These are phyloP conservation scores for Backusella parvicylindrica DNA, from an alignment of 192 early-diverging fungal genomes.

Conservation along the genomic window DNA sequence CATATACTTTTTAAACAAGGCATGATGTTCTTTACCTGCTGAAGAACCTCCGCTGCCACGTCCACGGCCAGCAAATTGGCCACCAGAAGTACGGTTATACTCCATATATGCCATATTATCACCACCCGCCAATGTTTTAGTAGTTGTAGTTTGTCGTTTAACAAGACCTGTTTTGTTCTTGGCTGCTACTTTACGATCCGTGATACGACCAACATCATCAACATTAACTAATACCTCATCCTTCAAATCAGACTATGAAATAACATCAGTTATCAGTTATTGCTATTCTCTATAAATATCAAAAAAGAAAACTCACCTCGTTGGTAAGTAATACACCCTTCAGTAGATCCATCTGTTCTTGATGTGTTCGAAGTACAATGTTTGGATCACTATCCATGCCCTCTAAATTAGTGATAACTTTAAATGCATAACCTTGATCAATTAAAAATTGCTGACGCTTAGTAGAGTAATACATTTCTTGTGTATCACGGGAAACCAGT, in stretches of 20 bases:
- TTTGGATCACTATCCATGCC: constrained; percentile 81
- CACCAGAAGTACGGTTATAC: constrained; percentile 30
- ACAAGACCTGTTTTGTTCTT: constrained; percentile 36
- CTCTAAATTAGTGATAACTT: constrained; percentile 94
- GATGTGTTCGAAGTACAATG: constrained; percentile 69
- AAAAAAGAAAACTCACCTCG: constrained; percentile 53
- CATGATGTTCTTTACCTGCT: constrained; percentile 55
- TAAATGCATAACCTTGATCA: constrained; percentile 99
- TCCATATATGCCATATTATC: constrained; percentile 96
- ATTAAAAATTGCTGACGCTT: constrained; percentile 99
- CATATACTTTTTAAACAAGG: constrained; percentile 65
- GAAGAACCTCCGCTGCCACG: constrained; percentile 26
- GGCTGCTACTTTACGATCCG: constrained; percentile 33
- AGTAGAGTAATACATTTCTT: constrained; percentile 98
- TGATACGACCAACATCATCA: constrained; percentile 45
- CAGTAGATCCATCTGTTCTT: constrained; percentile 81
- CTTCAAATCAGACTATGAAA: constrained; percentile 50
- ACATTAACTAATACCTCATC: constrained; percentile 52
- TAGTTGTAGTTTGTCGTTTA: constrained; percentile 54
- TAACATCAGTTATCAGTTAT: constrained; percentile 2
- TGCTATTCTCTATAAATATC: constrained; percentile 5
- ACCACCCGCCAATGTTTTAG: constrained; percentile 84
- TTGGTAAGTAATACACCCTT: constrained; percentile 77
- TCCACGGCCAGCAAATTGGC: constrained; percentile 32
- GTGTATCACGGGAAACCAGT: constrained; percentile 96